Percentiles rank a stretch among this genome's conserved stretches.
These are phyloP conservation scores for Pichia ethanolica DNA, from an alignment of 805 yeast genomes.

Conservation along the genomic window DNA sequence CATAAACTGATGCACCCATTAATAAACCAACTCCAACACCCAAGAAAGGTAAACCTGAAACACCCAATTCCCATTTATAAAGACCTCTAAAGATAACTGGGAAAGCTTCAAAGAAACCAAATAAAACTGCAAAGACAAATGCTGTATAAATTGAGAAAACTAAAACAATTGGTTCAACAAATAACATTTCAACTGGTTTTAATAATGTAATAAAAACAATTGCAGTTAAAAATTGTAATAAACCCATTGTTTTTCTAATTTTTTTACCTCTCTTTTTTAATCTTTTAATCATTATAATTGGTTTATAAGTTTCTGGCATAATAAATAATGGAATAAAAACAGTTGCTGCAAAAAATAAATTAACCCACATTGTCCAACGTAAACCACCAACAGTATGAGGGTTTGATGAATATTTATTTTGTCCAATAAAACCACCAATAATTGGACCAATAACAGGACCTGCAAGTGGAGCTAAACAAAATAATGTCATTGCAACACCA, in stretches of 20 bases:
- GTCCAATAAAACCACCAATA: slow-evolving; percentile 65
- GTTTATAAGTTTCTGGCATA: slow-evolving; percentile 68
- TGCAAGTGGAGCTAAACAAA: slow-evolving; percentile 69
- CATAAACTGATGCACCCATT: slow-evolving; percentile 45
- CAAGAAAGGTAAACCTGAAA: slow-evolving; percentile 62
- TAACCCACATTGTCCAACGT: slow-evolving; percentile 70
- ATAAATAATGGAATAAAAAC: slow-evolving; percentile 37
- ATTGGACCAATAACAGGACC: slow-evolving; percentile 78
- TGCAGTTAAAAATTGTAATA: slow-evolving; percentile 33
- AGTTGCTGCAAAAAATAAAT: slow-evolving; percentile 58
- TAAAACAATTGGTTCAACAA: slow-evolving; percentile 67
- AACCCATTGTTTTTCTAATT: slow-evolving; percentile 31
- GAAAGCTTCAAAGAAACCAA: slow-evolving; percentile 74
- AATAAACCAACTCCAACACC: slow-evolving; percentile 66
- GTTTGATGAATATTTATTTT: slow-evolving; percentile 28
- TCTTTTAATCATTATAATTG: slow-evolving; percentile 52
- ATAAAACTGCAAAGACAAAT: slow-evolving; percentile 68
- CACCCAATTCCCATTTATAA: slow-evolving; percentile 51
- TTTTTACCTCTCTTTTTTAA: slow-evolving; percentile 54
- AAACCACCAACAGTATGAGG: slow-evolving; percentile 36
- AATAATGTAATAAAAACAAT: slow-evolving; percentile 45
- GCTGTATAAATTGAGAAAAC: slow-evolving; percentile 65
- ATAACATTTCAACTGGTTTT: slow-evolving; percentile 62
- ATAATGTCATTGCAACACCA: slow-evolving; percentile 71
- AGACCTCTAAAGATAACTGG: slow-evolving; percentile 66